phyloP scores from a whole-genome alignment of 441 rosid species.

The Gossypium davidsonii region DNA sequence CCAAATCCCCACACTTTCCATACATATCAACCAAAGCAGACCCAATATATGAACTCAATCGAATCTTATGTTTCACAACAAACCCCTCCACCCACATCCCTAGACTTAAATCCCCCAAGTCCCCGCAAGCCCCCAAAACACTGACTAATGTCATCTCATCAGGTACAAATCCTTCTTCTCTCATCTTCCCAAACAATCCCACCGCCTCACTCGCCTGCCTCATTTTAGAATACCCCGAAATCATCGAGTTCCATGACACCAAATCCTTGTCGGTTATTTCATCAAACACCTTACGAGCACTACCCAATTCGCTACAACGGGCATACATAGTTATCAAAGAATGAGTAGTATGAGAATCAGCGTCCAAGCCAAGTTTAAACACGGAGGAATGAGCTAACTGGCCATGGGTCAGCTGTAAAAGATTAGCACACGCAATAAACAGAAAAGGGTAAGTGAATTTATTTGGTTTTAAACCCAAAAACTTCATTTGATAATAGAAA shows the following conservation, averaged over 20 bases:
- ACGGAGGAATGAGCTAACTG: conserved; percentile 45
- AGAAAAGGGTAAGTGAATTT: conserved; percentile 71
- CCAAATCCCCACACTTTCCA: conserved; percentile 69
- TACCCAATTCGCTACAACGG: conserved; percentile 24
- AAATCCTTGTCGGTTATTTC: conserved; percentile 49
- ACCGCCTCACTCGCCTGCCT: conserved; percentile 54
- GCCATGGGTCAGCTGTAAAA: conserved; percentile 43
- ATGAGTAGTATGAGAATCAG: conserved; percentile 45
- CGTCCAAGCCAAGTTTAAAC: conserved; percentile 48
- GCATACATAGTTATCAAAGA: conserved; percentile 59
- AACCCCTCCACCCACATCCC: conserved; percentile 58
- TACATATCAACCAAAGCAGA: conserved; percentile 76
- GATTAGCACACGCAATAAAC: conserved; percentile 54
- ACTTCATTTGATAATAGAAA: conserved; percentile 50
- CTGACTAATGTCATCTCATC: conserved; percentile 78
- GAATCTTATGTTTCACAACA: conserved; percentile 38
- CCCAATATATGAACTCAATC: conserved; percentile 47
- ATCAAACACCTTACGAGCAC: conserved; percentile 69
- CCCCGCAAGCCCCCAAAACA: conserved; percentile 60
- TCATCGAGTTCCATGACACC: conserved; percentile 90
- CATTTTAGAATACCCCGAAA: conserved; percentile 61
- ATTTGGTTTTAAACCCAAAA: conserved; percentile 43
- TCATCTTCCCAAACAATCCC: conserved; percentile 52
- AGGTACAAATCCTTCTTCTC: conserved; percentile 45
- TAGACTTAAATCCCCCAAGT: conserved; percentile 51